These are phyloP conservation scores for Thielaviopsis punctulata DNA, from an alignment of 2,329 filamentous ascomycete species.

Conservation along the genomic window DNA sequence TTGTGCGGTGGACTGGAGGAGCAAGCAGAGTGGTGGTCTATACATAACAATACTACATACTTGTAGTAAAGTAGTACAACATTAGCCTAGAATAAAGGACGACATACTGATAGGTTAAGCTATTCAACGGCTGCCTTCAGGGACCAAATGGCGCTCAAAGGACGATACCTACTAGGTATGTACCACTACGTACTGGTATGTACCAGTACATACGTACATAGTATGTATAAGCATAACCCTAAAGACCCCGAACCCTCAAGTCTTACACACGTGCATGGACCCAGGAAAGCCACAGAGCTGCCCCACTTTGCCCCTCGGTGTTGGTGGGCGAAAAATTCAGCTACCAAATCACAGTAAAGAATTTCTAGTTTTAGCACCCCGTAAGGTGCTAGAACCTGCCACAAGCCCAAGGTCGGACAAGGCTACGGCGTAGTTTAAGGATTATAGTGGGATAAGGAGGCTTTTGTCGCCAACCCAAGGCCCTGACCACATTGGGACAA, in stretches of 20 bases:
- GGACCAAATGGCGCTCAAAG: too few species aligned
- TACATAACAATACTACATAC: too few species aligned
- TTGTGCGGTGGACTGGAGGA: slow-evolving; percentile 8
- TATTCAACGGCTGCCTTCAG: too few species aligned
- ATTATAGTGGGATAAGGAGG: background rate
- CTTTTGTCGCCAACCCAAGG: background rate
- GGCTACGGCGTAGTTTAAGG: background rate
- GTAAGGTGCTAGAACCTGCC: background rate
- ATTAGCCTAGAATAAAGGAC: too few species aligned
- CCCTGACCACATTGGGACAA: background rate
- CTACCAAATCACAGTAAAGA: background rate
- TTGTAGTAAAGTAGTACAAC: background rate
- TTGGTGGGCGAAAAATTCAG: slow-evolving; percentile 11
- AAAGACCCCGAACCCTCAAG: background rate
- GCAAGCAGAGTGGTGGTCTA: background rate
- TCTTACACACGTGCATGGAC: background rate
- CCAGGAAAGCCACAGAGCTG: background rate
- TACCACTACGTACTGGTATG: too few species aligned
- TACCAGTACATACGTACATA: too few species aligned
- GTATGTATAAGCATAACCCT: too few species aligned
- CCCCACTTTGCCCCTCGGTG: slow-evolving; percentile 12
- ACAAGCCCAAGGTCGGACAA: background rate
- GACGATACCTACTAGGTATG: too few species aligned
- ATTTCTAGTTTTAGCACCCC: background rate
- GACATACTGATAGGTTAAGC: too few species aligned